Evolutionary conservation across 352 stramenopile genomes (phyloP).

Genomic region (Pythium aristosporum): DNA sequence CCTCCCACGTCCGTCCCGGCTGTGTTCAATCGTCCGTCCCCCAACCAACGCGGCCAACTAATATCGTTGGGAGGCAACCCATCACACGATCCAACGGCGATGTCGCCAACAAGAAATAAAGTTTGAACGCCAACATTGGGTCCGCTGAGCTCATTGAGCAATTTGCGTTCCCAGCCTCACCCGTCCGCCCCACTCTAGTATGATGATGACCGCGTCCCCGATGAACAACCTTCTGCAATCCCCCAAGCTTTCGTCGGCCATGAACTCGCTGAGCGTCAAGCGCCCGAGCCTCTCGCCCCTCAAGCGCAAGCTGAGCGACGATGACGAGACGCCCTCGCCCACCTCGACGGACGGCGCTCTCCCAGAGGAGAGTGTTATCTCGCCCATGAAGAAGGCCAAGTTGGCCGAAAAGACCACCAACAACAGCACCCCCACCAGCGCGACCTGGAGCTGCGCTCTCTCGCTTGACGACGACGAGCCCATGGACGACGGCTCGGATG

Average conservation of each 20-base stretch:
- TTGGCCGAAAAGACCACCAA: not conserved
- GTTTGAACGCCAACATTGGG: constrained; percentile 5
- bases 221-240: constrained; percentile 25
- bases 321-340: constrained; percentile 19
- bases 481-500: constrained; percentile 11
- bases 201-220: constrained; percentile 26
- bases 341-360: constrained; percentile 17
- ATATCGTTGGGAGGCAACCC: constrained; percentile 8
- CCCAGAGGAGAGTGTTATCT: constrained; percentile 15
- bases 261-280: constrained; percentile 36
- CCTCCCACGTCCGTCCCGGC: constrained; percentile 11
- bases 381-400: constrained; percentile 24
- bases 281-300: constrained; percentile 38
- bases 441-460: constrained; percentile 8
- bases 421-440: not conserved
- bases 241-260: constrained; percentile 24
- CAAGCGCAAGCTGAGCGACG: constrained; percentile 50
- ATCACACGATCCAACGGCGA: constrained; percentile 22
- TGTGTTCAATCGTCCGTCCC: constrained; percentile 14
- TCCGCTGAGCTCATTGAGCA: constrained; percentile 15
- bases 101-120: constrained; percentile 14
- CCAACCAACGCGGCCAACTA: constrained; percentile 11
- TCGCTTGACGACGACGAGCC: constrained; percentile 10
- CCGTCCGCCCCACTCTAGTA: constrained; percentile 5
- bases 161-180: constrained; percentile 10